phyloP scores from a whole-genome alignment of 1,284 basidiomycete species.

The Rhizoctonia solani region DNA sequence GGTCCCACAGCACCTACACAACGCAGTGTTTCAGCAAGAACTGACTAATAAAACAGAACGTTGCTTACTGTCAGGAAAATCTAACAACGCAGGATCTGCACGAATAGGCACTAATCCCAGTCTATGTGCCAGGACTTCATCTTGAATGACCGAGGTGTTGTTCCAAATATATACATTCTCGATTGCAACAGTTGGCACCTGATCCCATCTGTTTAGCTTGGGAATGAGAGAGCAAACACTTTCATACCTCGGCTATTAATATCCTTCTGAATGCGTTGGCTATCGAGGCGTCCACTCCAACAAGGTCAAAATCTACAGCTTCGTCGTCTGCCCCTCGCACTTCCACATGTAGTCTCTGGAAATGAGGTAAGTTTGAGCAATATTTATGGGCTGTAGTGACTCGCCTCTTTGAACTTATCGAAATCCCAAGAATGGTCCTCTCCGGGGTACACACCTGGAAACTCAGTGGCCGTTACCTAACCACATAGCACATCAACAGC shows the following conservation, averaged over 20 bases:
- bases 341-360: slow-evolving; percentile 71
- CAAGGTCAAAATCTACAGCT: slow-evolving; percentile 91
- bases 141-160: slow-evolving; percentile 93
- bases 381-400: not conserved
- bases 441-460: slow-evolving; percentile 81
- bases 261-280: slow-evolving; percentile 94
- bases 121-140: slow-evolving; percentile 91
- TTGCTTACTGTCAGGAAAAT: slow-evolving; percentile 39
- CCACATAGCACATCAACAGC: not conserved
- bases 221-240: slow-evolving; percentile 11
- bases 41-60: not conserved
- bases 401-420: slow-evolving; percentile 72
- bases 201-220: slow-evolving; percentile 16
- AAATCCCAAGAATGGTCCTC: slow-evolving; percentile 87
- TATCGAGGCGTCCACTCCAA: slow-evolving; percentile 95
- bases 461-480: slow-evolving; percentile 82
- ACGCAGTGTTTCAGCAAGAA: not conserved
- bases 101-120: slow-evolving; percentile 89
- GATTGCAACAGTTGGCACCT: slow-evolving; percentile 93
- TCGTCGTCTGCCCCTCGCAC: slow-evolving; percentile 79
- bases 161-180: slow-evolving; percentile 95
- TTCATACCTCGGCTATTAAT: slow-evolving; percentile 86
- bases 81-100: slow-evolving; percentile 75
- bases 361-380: slow-evolving; percentile 37
- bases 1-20: slow-evolving; percentile 54